Evolutionary conservation across 2,329 filamentous ascomycete genomes (phyloP).

Genomic region (Ophiocordyceps sinensis): DNA sequence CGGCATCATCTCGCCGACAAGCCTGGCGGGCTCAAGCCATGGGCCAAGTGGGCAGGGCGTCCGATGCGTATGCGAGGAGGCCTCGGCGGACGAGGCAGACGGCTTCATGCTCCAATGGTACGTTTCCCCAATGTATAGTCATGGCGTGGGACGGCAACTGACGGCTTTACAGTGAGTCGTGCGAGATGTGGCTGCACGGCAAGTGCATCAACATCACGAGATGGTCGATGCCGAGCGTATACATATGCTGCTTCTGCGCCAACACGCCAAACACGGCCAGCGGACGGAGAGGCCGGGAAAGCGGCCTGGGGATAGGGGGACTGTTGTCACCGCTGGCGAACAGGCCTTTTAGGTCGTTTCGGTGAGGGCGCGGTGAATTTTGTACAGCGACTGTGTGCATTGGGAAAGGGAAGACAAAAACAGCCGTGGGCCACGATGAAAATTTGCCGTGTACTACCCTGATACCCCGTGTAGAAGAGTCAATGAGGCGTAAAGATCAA

Average conservation of each 20-base stretch:
- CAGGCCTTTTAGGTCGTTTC: slow-evolving; percentile 28
- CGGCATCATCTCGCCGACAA: slow-evolving; percentile 34
- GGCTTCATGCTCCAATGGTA: slow-evolving; percentile 52
- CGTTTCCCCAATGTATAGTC: slow-evolving; percentile 7
- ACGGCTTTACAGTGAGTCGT: slow-evolving; percentile 37
- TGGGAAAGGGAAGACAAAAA: too few species aligned
- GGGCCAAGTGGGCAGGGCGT: slow-evolving; percentile 27
- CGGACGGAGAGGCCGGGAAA: slow-evolving; percentile 28
- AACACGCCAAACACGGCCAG: slow-evolving; percentile 41
- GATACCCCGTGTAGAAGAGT: too few species aligned
- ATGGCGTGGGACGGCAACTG: not conserved
- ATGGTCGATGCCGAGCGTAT: slow-evolving; percentile 42
- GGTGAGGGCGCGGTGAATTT: slow-evolving; percentile 11
- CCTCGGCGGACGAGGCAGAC: slow-evolving; percentile 28
- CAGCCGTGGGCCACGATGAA: too few species aligned
- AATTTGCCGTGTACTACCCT: too few species aligned
- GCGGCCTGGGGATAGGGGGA: slow-evolving; percentile 17
- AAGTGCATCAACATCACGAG: slow-evolving; percentile 45
- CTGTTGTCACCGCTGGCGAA: slow-evolving; percentile 24
- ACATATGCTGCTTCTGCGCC: slow-evolving; percentile 49
- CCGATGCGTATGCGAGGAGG: slow-evolving; percentile 41
- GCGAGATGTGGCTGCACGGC: slow-evolving; percentile 52
- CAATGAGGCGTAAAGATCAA: too few species aligned
- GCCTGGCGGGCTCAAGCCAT: slow-evolving; percentile 32
- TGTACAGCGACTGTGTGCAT: too few species aligned